Percentiles rank a stretch among this genome's conserved stretches.
Evolutionary conservation across 495 filamentous ascomycete genomes (phyloP).

Genomic region (Platismatia glauca): DNA sequence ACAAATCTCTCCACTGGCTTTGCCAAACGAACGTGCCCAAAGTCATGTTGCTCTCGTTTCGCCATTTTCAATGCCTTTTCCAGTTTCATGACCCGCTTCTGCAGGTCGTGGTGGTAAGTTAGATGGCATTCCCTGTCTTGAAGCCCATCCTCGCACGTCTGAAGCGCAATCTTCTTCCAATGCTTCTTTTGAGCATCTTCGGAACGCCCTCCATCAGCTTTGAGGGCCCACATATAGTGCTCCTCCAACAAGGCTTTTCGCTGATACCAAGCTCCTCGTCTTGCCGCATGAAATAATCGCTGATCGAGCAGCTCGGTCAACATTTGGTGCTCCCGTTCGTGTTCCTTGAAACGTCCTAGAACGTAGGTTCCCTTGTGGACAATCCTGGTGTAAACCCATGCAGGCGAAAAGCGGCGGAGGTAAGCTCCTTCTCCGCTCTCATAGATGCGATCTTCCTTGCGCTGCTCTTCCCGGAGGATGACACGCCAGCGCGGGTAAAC

Average conservation of each 20-base stretch:
- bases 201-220: conserved; percentile 40
- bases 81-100: conserved; percentile 84
- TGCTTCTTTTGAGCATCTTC: conserved; percentile 64
- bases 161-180: conserved; percentile 70
- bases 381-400: conserved; percentile 89
- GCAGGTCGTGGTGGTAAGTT: conserved; percentile 88
- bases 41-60: conserved; percentile 84
- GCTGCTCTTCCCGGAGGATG: conserved; percentile 66
- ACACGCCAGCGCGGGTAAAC: conserved; percentile 73
- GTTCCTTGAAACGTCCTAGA: conserved; percentile 73
- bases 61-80: conserved; percentile 78
- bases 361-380: conserved; percentile 77
- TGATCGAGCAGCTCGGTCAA: conserved; percentile 71
- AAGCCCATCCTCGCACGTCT: conserved; percentile 80
- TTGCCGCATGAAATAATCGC: conserved; percentile 71
- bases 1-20: conserved; percentile 67
- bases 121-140: conserved; percentile 82
- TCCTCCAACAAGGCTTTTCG: conserved; percentile 91
- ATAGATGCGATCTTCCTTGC: conserved; percentile 71
- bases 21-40: conserved; percentile 68
- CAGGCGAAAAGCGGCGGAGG: conserved; percentile 81
- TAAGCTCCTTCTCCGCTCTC: conserved; percentile 83
- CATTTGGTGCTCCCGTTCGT: conserved; percentile 67
- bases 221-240: conserved; percentile 73
- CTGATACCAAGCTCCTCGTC: conserved; percentile 91